Conservation (phyloP, 495 filamentous ascomycete genomes). For the Acidiella bohemica region DNA sequence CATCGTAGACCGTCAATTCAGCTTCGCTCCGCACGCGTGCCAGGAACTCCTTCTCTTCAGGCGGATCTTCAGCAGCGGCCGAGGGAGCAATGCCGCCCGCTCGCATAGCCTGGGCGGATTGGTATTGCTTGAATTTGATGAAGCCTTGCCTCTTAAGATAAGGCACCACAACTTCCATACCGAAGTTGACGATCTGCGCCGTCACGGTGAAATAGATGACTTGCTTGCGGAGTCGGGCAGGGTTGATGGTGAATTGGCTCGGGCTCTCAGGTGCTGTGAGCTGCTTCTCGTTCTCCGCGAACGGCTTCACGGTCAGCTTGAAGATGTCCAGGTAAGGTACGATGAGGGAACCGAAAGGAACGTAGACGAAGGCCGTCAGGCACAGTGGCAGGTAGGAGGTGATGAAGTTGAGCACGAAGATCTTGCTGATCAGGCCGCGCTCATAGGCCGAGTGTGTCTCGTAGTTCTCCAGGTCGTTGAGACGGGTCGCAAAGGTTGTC, state of each 20-base stretch:
- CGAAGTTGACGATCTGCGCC: conserved; percentile 80
- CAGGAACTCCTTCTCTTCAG: conserved; percentile 67
- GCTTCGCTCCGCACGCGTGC: conserved; percentile 72
- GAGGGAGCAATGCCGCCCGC: conserved; percentile 28
- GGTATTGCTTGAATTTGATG: conserved; percentile 59
- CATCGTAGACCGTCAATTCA: conserved; percentile 75
- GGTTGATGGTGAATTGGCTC: conserved; percentile 64
- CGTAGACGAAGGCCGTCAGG: conserved; percentile 90
- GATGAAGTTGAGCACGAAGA: conserved; percentile 94
- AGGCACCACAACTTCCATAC: conserved; percentile 75
- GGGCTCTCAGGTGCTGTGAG: conserved; percentile 39
- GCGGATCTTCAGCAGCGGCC: conserved; percentile 39
- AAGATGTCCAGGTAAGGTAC: conserved; percentile 87
- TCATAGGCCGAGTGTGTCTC: conserved; percentile 71
- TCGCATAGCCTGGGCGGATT: conserved; percentile 42
- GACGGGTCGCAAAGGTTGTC: conserved; percentile 57
- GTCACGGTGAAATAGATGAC: conserved; percentile 96
- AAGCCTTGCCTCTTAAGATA: conserved; percentile 63
- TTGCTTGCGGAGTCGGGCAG: conserved; percentile 71
- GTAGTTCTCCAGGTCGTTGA: conserved; percentile 87
- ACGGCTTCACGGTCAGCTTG: conserved; percentile 57
- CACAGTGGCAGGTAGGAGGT: conserved; percentile 89
- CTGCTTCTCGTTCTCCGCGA: conserved; percentile 59
- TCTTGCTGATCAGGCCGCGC: conserved; percentile 69
- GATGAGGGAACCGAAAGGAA: conserved; percentile 78